phyloP scores from a whole-genome alignment of 495 filamentous ascomycete species.

The Penicillium atrosanguineum region DNA sequence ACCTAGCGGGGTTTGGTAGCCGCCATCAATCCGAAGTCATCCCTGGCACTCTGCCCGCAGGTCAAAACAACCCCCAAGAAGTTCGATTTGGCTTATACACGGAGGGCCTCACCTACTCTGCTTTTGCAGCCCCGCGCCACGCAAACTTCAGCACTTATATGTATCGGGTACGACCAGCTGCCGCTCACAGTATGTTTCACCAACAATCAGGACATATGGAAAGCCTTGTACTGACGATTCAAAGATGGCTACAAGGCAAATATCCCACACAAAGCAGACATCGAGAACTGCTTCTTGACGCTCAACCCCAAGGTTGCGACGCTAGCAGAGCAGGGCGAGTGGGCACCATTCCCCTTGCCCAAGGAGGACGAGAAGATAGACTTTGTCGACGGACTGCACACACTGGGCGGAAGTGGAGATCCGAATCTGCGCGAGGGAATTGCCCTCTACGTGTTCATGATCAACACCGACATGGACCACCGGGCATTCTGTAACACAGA shows the following conservation, averaged over 20 bases:
- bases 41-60: constrained; percentile 38
- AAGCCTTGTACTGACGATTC: background rate
- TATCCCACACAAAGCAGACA: constrained; percentile 34
- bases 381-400: constrained; percentile 41
- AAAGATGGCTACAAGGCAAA: constrained; percentile 35
- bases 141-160: constrained; percentile 42
- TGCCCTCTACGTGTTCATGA: constrained; percentile 14
- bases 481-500: constrained; percentile 41
- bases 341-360: constrained; percentile 41
- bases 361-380: constrained; percentile 33
- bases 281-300: constrained; percentile 40
- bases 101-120: constrained; percentile 61
- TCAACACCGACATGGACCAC: constrained; percentile 19
- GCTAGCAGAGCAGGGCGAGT: constrained; percentile 38
- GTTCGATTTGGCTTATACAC: constrained; percentile 49
- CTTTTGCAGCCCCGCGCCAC: constrained; percentile 39
- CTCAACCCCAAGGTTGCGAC: constrained; percentile 39
- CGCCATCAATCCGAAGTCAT: constrained; percentile 41
- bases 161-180: constrained; percentile 40
- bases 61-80: constrained; percentile 43
- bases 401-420: constrained; percentile 36
- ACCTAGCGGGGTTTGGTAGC: constrained; percentile 40
- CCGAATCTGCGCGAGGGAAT: constrained; percentile 13
- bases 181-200: constrained; percentile 35
- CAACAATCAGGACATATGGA: background rate